Percentiles rank a stretch among this genome's conserved stretches.
phyloP scores from a whole-genome alignment of 2,329 filamentous ascomycete species.

The Nakataea oryzae region DNA sequence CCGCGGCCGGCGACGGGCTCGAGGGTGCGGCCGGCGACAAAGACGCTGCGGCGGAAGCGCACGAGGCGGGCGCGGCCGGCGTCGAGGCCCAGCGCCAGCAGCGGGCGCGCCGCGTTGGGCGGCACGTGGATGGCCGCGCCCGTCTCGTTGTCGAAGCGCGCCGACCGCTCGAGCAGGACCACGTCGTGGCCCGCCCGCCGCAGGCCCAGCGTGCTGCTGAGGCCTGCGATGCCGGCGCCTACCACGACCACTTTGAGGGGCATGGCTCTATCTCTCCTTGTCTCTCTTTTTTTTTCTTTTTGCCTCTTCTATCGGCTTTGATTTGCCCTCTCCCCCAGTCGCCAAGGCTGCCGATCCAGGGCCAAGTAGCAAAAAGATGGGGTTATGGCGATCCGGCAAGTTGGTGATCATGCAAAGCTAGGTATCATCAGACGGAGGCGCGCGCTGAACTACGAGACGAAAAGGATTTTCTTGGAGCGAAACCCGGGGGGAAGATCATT shows the following conservation, averaged over 20 bases:
- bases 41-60: neutral
- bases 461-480: neutral
- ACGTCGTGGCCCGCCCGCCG: slow-evolving; percentile 22
- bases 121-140: slow-evolving; percentile 23
- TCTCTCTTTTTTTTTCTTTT: neutral
- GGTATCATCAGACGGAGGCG: neutral
- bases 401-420: neutral
- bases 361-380: too few relatives aligned
- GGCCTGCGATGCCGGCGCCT: slow-evolving; percentile 26
- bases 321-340: too few relatives aligned
- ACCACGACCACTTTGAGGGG: slow-evolving; percentile 17
- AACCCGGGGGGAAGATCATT: too few relatives aligned
- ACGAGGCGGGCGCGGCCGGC: slow-evolving; percentile 18
- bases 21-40: slow-evolving; percentile 8
- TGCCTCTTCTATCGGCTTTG: too few relatives aligned
- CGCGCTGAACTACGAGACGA: neutral
- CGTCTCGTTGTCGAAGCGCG: slow-evolving; percentile 21
- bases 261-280: neutral
- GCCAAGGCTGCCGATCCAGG: neutral
- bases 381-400: neutral
- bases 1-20: slow-evolving; percentile 5
- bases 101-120: slow-evolving; percentile 18
- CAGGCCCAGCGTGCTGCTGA: slow-evolving; percentile 21
- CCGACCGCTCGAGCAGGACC: slow-evolving; percentile 25
- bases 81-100: slow-evolving; percentile 17